Conservation (phyloP, 352 stramenopile species). For the Pythium biforme region DNA sequence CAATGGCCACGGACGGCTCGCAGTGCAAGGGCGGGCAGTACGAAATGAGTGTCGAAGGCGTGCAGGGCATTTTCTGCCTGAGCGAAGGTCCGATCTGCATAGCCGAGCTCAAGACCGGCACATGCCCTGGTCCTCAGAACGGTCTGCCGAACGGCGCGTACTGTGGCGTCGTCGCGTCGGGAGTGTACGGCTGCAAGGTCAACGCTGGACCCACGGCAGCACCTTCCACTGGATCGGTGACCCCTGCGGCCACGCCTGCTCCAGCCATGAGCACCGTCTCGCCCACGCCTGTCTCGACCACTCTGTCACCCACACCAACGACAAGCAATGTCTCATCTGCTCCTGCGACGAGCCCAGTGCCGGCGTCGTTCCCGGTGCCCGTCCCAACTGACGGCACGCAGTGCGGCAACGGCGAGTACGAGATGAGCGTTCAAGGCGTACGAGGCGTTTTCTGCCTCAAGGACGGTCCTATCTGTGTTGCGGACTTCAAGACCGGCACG, state of each 20-base stretch:
- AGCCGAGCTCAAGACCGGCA: background rate
- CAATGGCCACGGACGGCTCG: background rate
- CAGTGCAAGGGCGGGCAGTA: constrained; percentile 1
- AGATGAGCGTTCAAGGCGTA: constrained; percentile 8
- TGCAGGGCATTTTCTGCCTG: background rate
- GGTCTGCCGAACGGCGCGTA: constrained; percentile 20
- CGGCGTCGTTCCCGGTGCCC: background rate
- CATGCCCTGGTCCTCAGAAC: constrained; percentile 14
- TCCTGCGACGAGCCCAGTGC: background rate
- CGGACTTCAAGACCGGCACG: background rate
- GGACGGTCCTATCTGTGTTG: constrained; percentile 5
- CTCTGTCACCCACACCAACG: no score
- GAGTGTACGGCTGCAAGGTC: constrained; percentile 24
- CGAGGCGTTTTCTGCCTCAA: constrained; percentile 10
- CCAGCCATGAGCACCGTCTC: background rate
- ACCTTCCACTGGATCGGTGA: background rate
- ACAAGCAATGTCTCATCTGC: background rate
- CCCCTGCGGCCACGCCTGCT: background rate
- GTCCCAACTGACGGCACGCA: constrained; percentile 1
- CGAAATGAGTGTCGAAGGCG: background rate
- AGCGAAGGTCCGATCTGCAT: no score
- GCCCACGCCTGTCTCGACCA: background rate
- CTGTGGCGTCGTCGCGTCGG: constrained; percentile 12
- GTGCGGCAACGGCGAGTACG: background rate
- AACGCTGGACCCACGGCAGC: background rate